These are phyloP conservation scores for Phytophthora fragariaefolia DNA, from an alignment of 352 stramenopile species.

Conservation along the genomic window DNA sequence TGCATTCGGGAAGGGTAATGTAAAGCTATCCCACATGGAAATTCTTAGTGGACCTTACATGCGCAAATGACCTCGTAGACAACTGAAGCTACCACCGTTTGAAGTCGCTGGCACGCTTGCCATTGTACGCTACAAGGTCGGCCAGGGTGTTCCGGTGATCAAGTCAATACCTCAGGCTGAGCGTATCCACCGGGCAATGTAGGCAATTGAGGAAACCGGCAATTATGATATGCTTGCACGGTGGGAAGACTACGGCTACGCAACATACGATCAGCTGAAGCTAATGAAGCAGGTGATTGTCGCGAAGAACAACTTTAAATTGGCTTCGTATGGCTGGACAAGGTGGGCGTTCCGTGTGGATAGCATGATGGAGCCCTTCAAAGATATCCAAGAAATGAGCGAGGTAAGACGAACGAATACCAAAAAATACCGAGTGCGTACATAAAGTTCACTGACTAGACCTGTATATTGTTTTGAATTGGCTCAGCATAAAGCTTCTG, in stretches of 20 bases:
- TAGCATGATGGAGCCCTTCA: constrained; percentile 4
- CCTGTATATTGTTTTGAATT: no score
- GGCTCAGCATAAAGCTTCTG: constrained; percentile 2
- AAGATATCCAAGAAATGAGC: not conserved
- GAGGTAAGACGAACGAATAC: constrained; percentile 5
- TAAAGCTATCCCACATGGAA: not conserved
- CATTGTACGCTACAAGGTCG: not conserved
- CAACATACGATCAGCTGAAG: constrained; percentile 16
- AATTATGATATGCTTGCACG: not conserved
- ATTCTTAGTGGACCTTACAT: not conserved
- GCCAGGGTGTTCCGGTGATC: not conserved
- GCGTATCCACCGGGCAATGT: not conserved
- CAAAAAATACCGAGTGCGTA: not conserved
- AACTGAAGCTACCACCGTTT: not conserved
- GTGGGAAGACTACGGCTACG: constrained; percentile 13
- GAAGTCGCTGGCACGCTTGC: not conserved
- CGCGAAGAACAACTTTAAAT: constrained; percentile 15
- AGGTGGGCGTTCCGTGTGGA: constrained; percentile 5
- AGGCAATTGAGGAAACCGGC: constrained; percentile 2
- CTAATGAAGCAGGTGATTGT: constrained; percentile 1
- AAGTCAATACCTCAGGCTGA: not conserved
- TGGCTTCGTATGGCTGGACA: constrained; percentile 21
- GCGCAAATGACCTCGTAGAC: no score
- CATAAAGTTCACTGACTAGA: constrained; percentile 11
- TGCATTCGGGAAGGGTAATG: not conserved